Conservation (phyloP, 352 stramenopile genomes). For the Phytophthora litchii region DNA sequence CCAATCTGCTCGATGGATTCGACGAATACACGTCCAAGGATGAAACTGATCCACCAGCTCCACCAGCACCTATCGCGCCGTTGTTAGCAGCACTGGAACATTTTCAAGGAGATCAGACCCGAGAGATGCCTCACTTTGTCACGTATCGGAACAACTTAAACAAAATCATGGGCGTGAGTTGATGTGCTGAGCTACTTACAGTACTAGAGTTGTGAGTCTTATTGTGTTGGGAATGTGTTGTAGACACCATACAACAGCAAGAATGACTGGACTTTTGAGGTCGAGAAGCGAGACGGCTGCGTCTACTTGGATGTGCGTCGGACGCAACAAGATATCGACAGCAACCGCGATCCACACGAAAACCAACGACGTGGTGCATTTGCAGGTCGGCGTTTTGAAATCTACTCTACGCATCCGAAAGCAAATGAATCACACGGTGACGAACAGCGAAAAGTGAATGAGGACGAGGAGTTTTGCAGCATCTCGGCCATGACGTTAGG, state of each 20-base stretch:
- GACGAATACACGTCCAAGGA: slow-evolving; percentile 59
- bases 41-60: slow-evolving; percentile 45
- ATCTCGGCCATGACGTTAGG: slow-evolving; percentile 62
- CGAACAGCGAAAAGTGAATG: slow-evolving; percentile 45
- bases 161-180: slow-evolving; percentile 77
- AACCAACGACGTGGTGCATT: slow-evolving; percentile 68
- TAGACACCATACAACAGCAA: slow-evolving; percentile 83
- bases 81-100: slow-evolving; percentile 53
- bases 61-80: slow-evolving; percentile 55
- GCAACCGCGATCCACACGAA: slow-evolving; percentile 45
- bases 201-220: not conserved
- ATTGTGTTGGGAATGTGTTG: slow-evolving; percentile 5
- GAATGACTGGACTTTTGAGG: slow-evolving; percentile 65
- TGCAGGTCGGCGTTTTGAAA: slow-evolving; percentile 73
- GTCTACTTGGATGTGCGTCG: slow-evolving; percentile 72
- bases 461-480: slow-evolving; percentile 77
- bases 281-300: slow-evolving; percentile 58
- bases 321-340: slow-evolving; percentile 50
- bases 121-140: slow-evolving; percentile 52
- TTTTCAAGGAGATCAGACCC: slow-evolving; percentile 34
- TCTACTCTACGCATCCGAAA: slow-evolving; percentile 49
- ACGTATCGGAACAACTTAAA: slow-evolving; percentile 86
- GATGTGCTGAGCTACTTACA: not conserved
- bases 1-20: slow-evolving; percentile 65
- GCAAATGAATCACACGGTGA: not conserved